Base-by-base conservation (phyloP, 176 grass and related monocot species). In the Themeda triandra region DNA sequence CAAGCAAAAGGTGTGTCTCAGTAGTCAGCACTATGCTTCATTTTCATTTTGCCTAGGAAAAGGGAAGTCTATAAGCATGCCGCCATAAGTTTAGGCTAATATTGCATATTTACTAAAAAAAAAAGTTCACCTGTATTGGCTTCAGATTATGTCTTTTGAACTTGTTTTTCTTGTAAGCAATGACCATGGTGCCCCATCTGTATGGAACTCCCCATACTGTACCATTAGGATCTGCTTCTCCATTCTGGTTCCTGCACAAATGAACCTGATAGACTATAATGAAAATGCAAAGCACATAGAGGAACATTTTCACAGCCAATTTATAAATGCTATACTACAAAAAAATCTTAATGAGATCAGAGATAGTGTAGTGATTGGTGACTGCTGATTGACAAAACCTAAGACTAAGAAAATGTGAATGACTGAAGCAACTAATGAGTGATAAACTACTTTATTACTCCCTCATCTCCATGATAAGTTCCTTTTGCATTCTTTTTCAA, bases 91-190 rank as follows among this genome's bases (percentile, higher is more conserved):
- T 51, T 51, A 51, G 48, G 17, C 48, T 19, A 19, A 51, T 19
- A 51, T 19, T 51, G 41, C 69, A 59, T 62, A 66, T 63, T 73
- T 82, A 80, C 14, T 23, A 14, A 17, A 30, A 37, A 76, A 46
- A 23, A 74, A 31, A 3, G 6, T 39, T 82, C 69, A 95, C 96
- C 91, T 98, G 89, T 82, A 98, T 95, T 79, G 93, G 93, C 54
- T 86, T 91, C 74, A 98, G 56, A 74, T 94, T 95, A 48, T 95
- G 91, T 71, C 88, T 89, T 80, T 68, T 92, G 68, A 98, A 98
- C 86, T 94, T 94, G 59, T 86, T 90, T 91, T 92, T 95, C 87
- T 95, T 98, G 89, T 98, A 98, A 18, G 93, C 93, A 89, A 98
- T 98, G 78, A 92, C 89, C 81, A 98, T 44, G 1, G 91, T 92